phyloP scores from a whole-genome alignment of 2,329 filamentous ascomycete species.

The Seiridium cupressi region DNA sequence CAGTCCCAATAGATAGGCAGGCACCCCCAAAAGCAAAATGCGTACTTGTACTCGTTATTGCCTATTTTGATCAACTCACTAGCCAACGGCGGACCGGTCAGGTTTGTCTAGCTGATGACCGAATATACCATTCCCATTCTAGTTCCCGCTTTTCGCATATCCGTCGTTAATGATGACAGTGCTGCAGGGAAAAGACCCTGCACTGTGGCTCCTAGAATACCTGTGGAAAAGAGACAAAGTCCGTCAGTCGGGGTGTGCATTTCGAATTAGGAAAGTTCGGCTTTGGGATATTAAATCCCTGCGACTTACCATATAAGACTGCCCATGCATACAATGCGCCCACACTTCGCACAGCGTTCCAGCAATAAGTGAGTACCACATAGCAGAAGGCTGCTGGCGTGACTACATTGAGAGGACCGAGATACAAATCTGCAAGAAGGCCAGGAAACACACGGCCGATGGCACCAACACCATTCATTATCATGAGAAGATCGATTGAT shows the following conservation, averaged over 20 bases:
- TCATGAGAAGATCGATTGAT: not conserved
- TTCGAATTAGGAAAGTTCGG: no score
- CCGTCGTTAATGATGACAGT: no score
- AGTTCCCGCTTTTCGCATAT: not conserved
- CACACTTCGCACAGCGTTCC: not conserved
- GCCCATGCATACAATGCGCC: not conserved
- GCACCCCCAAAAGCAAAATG: not conserved
- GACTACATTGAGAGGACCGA: not conserved
- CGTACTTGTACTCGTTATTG: not conserved
- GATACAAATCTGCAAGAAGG: not conserved
- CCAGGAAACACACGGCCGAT: not conserved
- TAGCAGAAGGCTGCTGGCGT: not conserved
- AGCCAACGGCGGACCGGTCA: not conserved
- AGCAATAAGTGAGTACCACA: not conserved
- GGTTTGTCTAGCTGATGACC: not conserved
- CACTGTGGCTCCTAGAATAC: not conserved
- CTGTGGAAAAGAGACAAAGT: not conserved
- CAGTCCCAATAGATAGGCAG: not conserved
- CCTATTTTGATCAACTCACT: not conserved
- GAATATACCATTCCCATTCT: not conserved
- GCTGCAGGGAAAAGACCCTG: not conserved
- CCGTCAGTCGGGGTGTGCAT: no score
- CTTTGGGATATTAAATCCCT: no score
- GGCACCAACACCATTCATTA: not conserved
- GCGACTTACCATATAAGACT: not conserved